Conservation (phyloP, 306 rosid species). For the Prunus mume region DNA sequence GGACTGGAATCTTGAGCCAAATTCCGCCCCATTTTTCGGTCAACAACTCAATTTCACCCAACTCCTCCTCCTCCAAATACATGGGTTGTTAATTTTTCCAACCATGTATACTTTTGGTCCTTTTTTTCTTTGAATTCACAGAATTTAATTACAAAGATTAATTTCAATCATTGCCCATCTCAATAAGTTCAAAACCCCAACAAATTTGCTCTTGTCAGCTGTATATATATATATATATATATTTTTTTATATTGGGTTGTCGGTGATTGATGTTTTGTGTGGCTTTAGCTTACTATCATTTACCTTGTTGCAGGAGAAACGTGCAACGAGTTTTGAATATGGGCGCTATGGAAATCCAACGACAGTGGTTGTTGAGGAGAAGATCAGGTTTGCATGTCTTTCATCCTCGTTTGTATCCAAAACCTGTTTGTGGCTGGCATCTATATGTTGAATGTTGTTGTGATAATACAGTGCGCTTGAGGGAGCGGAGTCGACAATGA, state of each 20-base stretch:
- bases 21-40: too few species aligned
- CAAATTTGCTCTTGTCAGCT: not conserved
- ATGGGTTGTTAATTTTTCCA: too few species aligned
- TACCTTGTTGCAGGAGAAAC: conserved; percentile 65
- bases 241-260: not conserved
- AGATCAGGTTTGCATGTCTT: conserved; percentile 64
- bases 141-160: not conserved
- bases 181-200: not conserved
- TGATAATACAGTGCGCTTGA: conserved; percentile 68
- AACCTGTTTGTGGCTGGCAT: not conserved
- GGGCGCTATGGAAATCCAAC: conserved; percentile 98
- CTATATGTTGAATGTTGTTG: conserved; percentile 1
- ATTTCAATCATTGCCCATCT: not conserved
- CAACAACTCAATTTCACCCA: too few species aligned
- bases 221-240: too few species aligned
- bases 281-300: not conserved
- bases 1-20: too few species aligned
- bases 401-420: not conserved
- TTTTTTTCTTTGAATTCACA: not conserved
- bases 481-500: conserved; percentile 93
- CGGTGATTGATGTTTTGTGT: not conserved
- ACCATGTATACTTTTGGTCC: not conserved
- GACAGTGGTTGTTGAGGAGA: conserved; percentile 81
- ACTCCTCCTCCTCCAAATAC: too few species aligned
- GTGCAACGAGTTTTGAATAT: conserved; percentile 70